Conservation (phyloP, 2,329 filamentous ascomycete species). For the Aureobasidium sp. region DNA sequence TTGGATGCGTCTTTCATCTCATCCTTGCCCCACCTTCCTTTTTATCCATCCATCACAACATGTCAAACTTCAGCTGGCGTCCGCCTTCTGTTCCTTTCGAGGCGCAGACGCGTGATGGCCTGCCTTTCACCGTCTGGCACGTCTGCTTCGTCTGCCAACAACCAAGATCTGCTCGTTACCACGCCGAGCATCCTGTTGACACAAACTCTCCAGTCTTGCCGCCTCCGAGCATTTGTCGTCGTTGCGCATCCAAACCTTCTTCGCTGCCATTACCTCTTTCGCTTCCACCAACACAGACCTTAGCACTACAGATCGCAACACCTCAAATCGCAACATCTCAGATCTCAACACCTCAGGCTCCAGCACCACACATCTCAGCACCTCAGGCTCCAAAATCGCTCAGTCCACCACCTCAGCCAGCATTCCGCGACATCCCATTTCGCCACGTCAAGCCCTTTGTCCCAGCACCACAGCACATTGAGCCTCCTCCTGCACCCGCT, state of each 20-base stretch:
- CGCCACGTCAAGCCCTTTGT: not conserved
- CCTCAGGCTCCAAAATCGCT: not conserved
- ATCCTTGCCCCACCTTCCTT: not conserved
- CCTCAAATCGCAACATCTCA: not conserved
- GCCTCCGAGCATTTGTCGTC: not conserved
- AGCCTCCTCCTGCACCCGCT: not conserved
- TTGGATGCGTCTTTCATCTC: not conserved
- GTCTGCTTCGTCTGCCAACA: constrained; percentile 11
- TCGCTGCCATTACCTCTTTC: not conserved
- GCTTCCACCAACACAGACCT: not conserved
- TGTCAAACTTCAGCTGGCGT: constrained; percentile 6
- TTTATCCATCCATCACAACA: not conserved
- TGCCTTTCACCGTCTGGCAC: constrained; percentile 12
- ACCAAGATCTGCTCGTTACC: constrained; percentile 12
- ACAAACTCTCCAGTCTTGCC: not conserved
- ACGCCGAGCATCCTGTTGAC: constrained; percentile 8
- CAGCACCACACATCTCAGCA: not conserved
- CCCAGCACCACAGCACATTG: not conserved
- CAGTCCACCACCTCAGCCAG: not conserved
- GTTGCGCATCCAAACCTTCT: not conserved
- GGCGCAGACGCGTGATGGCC: constrained; percentile 5
- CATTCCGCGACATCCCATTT: not conserved
- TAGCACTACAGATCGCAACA: too few species aligned
- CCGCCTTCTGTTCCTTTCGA: constrained; percentile 3
- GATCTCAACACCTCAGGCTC: not conserved